Percentiles rank a stretch among this genome's conserved stretches.
Evolutionary conservation across 139 green algal genomes (phyloP).

Genomic region (Tetradesmus obliquus): DNA sequence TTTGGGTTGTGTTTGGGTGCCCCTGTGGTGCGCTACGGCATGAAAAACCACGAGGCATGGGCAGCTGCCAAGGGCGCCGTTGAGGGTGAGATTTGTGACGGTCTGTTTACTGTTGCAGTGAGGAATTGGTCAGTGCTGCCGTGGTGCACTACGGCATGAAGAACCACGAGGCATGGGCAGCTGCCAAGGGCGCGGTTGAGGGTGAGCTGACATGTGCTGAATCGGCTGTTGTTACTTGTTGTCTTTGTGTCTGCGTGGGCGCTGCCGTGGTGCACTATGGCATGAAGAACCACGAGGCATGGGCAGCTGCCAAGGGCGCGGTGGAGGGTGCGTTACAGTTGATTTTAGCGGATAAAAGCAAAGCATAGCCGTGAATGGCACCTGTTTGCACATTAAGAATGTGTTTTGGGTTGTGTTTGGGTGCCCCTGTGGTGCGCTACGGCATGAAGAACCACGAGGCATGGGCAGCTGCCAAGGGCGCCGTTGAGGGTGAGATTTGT

Average conservation of each 20-base stretch:
- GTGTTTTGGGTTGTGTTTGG: too few species aligned
- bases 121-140: too few species aligned
- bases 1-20: too few species aligned
- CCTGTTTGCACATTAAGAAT: too few species aligned
- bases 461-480: slow-evolving; percentile 5
- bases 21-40: slow-evolving; percentile 12
- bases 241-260: slow-evolving; percentile 16
- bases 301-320: slow-evolving; percentile 25
- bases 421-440: not conserved
- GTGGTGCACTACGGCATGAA: slow-evolving; percentile 42
- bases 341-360: too few species aligned
- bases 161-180: slow-evolving; percentile 36
- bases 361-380: too few species aligned
- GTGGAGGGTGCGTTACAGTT: slow-evolving; percentile 6
- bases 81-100: not conserved
- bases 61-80: slow-evolving; percentile 12
- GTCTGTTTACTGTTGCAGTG: too few species aligned
- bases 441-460: slow-evolving; percentile 37
- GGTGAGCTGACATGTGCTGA: too few species aligned
- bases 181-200: slow-evolving; percentile 37
- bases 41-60: slow-evolving; percentile 31
- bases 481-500: slow-evolving; percentile 5
- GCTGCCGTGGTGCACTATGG: slow-evolving; percentile 27
- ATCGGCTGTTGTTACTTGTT: too few species aligned
- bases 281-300: slow-evolving; percentile 47